A percentile compares a stretch with the other conserved stretches of the same genome.
Evolutionary conservation across 208 protist genomes (phyloP).

Genomic region (Trichomonas gallinae): DNA sequence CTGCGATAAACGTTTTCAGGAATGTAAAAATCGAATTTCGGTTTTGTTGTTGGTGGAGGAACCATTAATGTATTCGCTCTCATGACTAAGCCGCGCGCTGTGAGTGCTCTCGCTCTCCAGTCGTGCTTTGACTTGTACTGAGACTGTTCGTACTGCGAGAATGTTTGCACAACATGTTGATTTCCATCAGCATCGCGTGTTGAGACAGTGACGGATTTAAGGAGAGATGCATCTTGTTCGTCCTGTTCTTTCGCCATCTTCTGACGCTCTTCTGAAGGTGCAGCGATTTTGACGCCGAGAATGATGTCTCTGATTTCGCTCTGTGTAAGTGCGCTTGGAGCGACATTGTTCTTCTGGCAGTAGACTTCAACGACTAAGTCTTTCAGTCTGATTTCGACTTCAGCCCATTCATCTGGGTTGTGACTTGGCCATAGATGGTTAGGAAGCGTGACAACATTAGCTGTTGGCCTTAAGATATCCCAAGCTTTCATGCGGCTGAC

Average conservation of each 20-base stretch:
- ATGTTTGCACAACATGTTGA: slow-evolving; percentile 67
- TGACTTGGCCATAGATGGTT: slow-evolving; percentile 98
- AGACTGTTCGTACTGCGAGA: slow-evolving; percentile 65
- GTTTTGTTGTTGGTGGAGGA: slow-evolving; percentile 49
- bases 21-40: slow-evolving; percentile 71
- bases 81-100: slow-evolving; percentile 69
- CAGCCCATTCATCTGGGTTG: slow-evolving; percentile 92
- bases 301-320: slow-evolving; percentile 99
- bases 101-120: slow-evolving; percentile 75
- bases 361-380: slow-evolving; percentile 99
- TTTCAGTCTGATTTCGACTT: slow-evolving; percentile 87
- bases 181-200: slow-evolving; percentile 55
- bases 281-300: slow-evolving; percentile 95
- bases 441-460: slow-evolving; percentile 74
- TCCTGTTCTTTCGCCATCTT: slow-evolving; percentile 86
- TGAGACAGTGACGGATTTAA: slow-evolving; percentile 13
- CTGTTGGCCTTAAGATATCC: slow-evolving; percentile 85
- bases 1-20: slow-evolving; percentile 83
- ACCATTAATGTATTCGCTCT: slow-evolving; percentile 82
- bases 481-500: slow-evolving; percentile 82
- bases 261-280: slow-evolving; percentile 89
- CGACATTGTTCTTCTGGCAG: slow-evolving; percentile 97
- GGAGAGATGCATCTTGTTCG: slow-evolving; percentile 35
- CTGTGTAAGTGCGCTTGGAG: slow-evolving; percentile 91
- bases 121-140: slow-evolving; percentile 67